Conservation (phyloP, 2,329 filamentous ascomycete genomes). For the Coniochaeta pulveracea region DNA sequence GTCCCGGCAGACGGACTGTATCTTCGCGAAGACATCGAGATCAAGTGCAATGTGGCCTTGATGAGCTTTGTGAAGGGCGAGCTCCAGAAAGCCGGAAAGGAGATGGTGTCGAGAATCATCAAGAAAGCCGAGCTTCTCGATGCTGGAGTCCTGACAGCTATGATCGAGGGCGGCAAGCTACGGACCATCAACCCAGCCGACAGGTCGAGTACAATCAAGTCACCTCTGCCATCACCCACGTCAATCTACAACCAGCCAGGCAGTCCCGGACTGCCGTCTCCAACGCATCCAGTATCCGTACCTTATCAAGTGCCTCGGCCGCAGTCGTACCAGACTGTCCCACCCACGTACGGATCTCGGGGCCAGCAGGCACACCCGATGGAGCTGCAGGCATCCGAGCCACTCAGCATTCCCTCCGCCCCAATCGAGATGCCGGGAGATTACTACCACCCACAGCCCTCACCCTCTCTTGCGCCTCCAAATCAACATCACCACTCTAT, state of each 20-base stretch:
- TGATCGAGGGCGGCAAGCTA: conserved; percentile 23
- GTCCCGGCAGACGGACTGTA: conserved; percentile 55
- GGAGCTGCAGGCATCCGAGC: conserved; percentile 6
- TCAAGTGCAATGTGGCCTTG: conserved; percentile 57
- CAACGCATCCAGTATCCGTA: conserved; percentile 17
- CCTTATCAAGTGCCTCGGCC: conserved; percentile 30
- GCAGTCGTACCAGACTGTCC: conserved; percentile 19
- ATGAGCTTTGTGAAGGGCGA: conserved; percentile 56
- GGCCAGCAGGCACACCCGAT: conserved; percentile 27
- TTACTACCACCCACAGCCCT: conserved; percentile 27
- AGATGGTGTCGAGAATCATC: conserved; percentile 57
- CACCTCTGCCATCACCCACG: conserved; percentile 12
- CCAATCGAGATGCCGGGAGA: conserved; percentile 33
- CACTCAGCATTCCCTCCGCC: conserved; percentile 1
- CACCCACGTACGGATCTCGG: no score
- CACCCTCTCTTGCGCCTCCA: conserved; percentile 18
- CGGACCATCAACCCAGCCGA: conserved; percentile 32
- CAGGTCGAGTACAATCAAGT: conserved; percentile 22
- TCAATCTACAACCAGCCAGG: conserved; percentile 11
- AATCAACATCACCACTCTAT: conserved; percentile 13
- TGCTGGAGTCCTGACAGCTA: conserved; percentile 51
- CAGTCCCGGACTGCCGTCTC: conserved; percentile 9
- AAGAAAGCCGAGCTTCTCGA: conserved; percentile 63
- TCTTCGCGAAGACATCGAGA: conserved; percentile 59
- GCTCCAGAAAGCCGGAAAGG: conserved; percentile 52